A percentile compares a stretch with the other conserved stretches of the same genome.
phyloP scores from a whole-genome alignment of 345 rosid genomes.

The Dipteronia dyeriana region DNA sequence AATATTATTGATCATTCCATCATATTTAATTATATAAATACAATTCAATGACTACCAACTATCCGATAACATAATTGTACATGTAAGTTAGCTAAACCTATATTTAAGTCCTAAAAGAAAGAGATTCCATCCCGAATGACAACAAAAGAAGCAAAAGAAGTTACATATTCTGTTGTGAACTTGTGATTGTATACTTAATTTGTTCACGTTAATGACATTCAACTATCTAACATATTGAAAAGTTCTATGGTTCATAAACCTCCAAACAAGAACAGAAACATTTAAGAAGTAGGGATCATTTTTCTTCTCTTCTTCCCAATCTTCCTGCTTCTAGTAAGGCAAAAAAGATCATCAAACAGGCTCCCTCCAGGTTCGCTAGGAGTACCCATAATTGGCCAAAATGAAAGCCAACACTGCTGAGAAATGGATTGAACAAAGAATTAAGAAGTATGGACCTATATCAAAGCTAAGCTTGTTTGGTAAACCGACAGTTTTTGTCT shows the following conservation, averaged over 20 bases:
- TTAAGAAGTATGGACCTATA: slow-evolving; percentile 44
- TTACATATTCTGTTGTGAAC: too few species aligned
- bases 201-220: too few species aligned
- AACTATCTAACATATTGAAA: too few species aligned
- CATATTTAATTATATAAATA: neutral
- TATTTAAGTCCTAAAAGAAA: neutral
- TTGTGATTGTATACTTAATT: too few species aligned
- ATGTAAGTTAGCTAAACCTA: neutral
- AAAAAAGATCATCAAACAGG: slow-evolving; percentile 23
- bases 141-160: neutral
- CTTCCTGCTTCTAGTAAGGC: slow-evolving; percentile 25
- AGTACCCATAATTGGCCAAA: slow-evolving; percentile 55
- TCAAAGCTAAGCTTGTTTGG: slow-evolving; percentile 53
- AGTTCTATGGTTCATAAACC: too few species aligned
- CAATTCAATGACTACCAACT: neutral
- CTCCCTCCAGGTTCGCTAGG: slow-evolving; percentile 64
- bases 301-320: slow-evolving; percentile 30
- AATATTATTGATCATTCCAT: neutral
- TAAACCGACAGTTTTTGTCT: slow-evolving; percentile 45
- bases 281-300: too few species aligned
- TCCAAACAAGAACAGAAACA: neutral
- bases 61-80: too few species aligned
- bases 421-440: slow-evolving; percentile 39
- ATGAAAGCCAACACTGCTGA: slow-evolving; percentile 51
- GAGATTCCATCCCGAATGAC: neutral